Conservation (phyloP, 2,329 filamentous ascomycete species). For the Sclerotinia sclerotiorum region DNA sequence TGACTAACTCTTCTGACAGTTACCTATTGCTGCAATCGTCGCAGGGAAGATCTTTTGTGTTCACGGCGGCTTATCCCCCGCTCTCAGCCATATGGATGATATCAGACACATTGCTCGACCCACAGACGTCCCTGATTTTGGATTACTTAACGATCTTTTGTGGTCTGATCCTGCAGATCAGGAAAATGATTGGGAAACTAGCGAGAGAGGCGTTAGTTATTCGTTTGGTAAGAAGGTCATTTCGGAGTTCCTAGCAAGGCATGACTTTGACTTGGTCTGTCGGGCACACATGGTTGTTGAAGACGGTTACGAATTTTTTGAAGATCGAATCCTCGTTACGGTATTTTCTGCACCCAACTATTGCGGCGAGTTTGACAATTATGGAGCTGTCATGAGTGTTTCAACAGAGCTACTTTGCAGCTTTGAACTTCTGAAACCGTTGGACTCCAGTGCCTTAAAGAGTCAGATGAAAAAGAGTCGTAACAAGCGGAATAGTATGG, state of each 20-base stretch:
- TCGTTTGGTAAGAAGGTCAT: constrained; percentile 99
- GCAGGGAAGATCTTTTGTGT: constrained; percentile 98
- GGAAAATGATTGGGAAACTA: constrained; percentile 97
- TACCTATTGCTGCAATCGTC: constrained; percentile 95
- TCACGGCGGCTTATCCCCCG: constrained; percentile 90
- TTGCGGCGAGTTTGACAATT: constrained; percentile 98
- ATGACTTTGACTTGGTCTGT: constrained; percentile 97
- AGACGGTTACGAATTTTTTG: constrained; percentile 98
- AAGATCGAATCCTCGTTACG: constrained; percentile 88
- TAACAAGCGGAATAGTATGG: constrained; percentile 90
- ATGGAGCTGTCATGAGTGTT: constrained; percentile 98
- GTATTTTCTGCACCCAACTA: constrained; percentile 99
- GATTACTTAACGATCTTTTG: constrained; percentile 87
- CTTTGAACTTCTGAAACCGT: constrained; percentile 92
- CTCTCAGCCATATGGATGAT: constrained; percentile 94
- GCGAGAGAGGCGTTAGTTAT: constrained; percentile 95
- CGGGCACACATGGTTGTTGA: constrained; percentile 99
- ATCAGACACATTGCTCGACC: constrained; percentile 94
- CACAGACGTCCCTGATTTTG: constrained; percentile 96
- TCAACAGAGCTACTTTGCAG: constrained; percentile 91
- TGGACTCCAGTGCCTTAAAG: constrained; percentile 94
- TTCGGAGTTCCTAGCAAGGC: constrained; percentile 87
- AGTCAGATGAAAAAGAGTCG: constrained; percentile 98
- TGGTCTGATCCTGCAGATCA: constrained; percentile 99
- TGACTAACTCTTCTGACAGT: constrained; percentile 38